Evolutionary conservation across 768 basidiomycete species (phyloP).

Genomic region (Brasilioporus rufonigricans): DNA sequence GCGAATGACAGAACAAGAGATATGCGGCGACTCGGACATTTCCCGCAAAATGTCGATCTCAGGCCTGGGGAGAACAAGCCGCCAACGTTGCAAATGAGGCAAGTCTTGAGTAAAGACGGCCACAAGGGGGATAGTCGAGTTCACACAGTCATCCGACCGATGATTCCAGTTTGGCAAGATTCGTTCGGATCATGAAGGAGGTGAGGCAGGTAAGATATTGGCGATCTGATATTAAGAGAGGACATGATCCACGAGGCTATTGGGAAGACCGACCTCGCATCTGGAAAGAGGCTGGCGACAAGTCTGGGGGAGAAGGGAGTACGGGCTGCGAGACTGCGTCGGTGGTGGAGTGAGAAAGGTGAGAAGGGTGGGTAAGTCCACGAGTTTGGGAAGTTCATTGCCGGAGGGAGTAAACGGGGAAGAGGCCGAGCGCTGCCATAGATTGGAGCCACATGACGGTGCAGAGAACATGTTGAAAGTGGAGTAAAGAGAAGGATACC

Average conservation of each 20-base stretch:
- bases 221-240: conserved; percentile 32
- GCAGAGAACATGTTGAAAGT: conserved; percentile 29
- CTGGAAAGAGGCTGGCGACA: background rate
- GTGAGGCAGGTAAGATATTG: conserved; percentile 26
- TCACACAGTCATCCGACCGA: conserved; percentile 26
- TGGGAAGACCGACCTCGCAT: background rate
- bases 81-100: conserved; percentile 11
- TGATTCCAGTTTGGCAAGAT: conserved; percentile 15
- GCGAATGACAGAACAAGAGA: conserved; percentile 3
- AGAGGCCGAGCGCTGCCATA: conserved; percentile 21
- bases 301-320: background rate
- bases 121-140: conserved; percentile 6
- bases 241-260: conserved; percentile 30
- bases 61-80: background rate
- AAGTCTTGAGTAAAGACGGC: conserved; percentile 11
- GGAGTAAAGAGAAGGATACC: conserved; percentile 29
- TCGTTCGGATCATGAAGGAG: conserved; percentile 29
- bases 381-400: conserved; percentile 21
- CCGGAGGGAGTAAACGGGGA: conserved; percentile 13
- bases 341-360: conserved; percentile 3
- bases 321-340: conserved; percentile 1
- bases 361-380: background rate
- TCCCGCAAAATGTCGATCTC: conserved; percentile 11
- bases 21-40: conserved; percentile 18
- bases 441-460: conserved; percentile 18